phyloP scores from a whole-genome alignment of 140 eudicot species.

The Bidens hawaiensis region DNA sequence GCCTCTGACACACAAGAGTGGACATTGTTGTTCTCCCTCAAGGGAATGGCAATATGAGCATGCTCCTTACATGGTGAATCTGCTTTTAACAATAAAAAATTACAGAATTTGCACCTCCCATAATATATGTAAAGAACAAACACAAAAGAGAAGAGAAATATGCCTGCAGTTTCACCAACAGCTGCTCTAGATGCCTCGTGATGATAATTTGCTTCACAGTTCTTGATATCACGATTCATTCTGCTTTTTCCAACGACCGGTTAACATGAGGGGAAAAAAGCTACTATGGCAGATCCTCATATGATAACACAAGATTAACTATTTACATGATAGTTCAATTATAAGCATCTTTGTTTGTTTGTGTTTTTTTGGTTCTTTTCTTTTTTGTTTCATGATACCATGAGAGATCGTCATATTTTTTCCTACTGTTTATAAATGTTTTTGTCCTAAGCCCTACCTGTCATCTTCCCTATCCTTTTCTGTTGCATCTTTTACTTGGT shows the following conservation, averaged over 20 bases:
- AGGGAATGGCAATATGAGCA: constrained; percentile 12
- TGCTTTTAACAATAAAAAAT: constrained; percentile 15
- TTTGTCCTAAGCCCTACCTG: constrained; percentile 27
- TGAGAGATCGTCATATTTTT: constrained; percentile 10
- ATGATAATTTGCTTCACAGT: constrained; percentile 30
- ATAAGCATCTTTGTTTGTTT: neutral
- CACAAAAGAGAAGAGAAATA: neutral
- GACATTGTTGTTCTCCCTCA: constrained; percentile 20
- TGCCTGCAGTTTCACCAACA: constrained; percentile 31
- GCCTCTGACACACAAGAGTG: constrained; percentile 39
- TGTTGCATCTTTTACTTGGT: constrained; percentile 25
- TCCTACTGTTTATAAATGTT: constrained; percentile 7
- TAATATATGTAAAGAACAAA: neutral
- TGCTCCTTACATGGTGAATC: constrained; percentile 29
- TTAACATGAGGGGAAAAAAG: constrained; percentile 1
- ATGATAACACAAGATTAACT: constrained; percentile 4
- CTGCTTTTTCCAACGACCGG: constrained; percentile 23
- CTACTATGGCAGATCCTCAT: no score
- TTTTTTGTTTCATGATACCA: neutral
- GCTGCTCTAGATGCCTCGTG: constrained; percentile 21
- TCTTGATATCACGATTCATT: constrained; percentile 22
- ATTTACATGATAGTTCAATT: neutral
- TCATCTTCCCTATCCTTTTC: constrained; percentile 19
- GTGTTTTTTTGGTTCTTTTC: no score
- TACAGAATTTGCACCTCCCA: constrained; percentile 2